Percentiles rank a stretch among this genome's conserved stretches.
Evolutionary conservation across 75 land plant species (phyloP).

Genomic region (Picea sitchensis): DNA sequence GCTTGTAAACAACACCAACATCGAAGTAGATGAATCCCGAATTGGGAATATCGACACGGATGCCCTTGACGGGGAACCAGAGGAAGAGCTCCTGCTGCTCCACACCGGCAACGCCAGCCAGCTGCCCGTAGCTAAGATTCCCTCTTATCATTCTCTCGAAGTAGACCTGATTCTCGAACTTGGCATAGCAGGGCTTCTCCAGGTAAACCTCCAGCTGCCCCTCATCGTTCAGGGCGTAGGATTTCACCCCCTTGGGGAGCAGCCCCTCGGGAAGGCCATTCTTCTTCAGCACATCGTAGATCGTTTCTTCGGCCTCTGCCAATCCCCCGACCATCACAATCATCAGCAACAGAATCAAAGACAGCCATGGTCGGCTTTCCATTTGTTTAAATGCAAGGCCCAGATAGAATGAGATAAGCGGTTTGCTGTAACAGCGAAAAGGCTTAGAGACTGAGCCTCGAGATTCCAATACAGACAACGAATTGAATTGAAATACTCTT

Average conservation of each 20-base stretch:
- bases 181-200: conserved; percentile 47
- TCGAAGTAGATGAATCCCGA: conserved; percentile 67
- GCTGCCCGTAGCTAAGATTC: conserved; percentile 52
- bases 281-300: conserved; percentile 35
- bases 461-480: too few relatives aligned
- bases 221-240: conserved; percentile 27
- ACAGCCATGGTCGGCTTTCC: background rate
- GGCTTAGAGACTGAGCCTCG: too few relatives aligned
- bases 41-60: conserved; percentile 46
- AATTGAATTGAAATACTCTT: too few relatives aligned
- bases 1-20: conserved; percentile 67
- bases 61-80: conserved; percentile 75
- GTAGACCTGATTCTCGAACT: conserved; percentile 39
- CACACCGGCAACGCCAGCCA: conserved; percentile 53
- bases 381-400: too few relatives aligned
- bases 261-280: conserved; percentile 65
- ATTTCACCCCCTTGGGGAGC: conserved; percentile 51
- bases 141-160: conserved; percentile 55
- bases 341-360: background rate
- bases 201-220: conserved; percentile 46
- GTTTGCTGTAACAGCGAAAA: too few relatives aligned
- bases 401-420: too few relatives aligned
- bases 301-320: background rate
- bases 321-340: background rate
- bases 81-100: conserved; percentile 65